phyloP scores from a whole-genome alignment of 495 filamentous ascomycete species.

The Aspergillus olivimuriae region DNA sequence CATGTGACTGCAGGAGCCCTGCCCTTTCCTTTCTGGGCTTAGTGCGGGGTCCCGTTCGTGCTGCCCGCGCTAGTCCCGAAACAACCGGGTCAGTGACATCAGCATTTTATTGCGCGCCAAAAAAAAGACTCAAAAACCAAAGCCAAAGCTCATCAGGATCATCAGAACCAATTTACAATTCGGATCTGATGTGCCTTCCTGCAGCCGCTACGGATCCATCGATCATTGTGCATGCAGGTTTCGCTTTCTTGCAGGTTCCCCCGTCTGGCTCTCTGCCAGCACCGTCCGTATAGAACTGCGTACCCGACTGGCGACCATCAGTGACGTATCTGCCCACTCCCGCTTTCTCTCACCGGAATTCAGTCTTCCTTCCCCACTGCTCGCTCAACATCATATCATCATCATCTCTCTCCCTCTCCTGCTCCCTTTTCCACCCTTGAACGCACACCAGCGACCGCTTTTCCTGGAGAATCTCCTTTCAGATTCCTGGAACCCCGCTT shows the following conservation, averaged over 20 bases:
- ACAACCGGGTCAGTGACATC: conserved; percentile 14
- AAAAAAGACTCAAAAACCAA: too few species aligned
- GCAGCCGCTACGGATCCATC: too few species aligned
- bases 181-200: too few species aligned
- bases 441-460: too few species aligned
- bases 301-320: conserved; percentile 4
- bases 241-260: background rate
- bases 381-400: background rate
- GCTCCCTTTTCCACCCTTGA: conserved; percentile 7
- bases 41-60: conserved; percentile 5
- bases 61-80: conserved; percentile 9
- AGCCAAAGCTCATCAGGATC: too few species aligned
- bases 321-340: conserved; percentile 38
- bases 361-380: conserved; percentile 25
- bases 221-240: too few species aligned
- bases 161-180: too few species aligned
- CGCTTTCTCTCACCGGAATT: conserved; percentile 43
- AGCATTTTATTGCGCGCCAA: conserved; percentile 5
- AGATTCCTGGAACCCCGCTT: too few species aligned
- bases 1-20: background rate
- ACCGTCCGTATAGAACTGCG: background rate
- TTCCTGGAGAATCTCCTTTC: too few species aligned
- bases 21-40: conserved; percentile 2
- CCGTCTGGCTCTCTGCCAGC: background rate
- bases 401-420: conserved; percentile 7